Conservation (phyloP, 345 rosid genomes). For the Murraya paniculata region DNA sequence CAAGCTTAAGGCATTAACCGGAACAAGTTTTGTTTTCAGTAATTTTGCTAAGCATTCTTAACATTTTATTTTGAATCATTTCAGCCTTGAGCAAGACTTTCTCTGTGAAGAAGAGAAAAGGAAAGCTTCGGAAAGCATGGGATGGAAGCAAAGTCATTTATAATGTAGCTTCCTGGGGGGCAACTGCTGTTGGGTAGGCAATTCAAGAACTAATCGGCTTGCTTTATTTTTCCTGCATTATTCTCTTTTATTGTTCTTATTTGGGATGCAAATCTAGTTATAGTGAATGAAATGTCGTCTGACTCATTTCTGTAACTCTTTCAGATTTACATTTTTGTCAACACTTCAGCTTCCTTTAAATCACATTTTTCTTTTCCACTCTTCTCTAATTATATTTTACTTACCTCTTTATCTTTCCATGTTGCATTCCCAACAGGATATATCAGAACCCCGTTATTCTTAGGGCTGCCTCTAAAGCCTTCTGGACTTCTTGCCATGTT, state of each 20-base stretch:
- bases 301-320: neutral
- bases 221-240: neutral
- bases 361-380: no score
- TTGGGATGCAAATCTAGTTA: neutral
- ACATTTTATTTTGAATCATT: conserved; percentile 9
- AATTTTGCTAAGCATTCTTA: conserved; percentile 9
- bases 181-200: conserved; percentile 86
- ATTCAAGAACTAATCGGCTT: neutral
- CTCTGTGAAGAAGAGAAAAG: conserved; percentile 75
- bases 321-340: neutral
- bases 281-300: neutral
- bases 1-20: conserved; percentile 3
- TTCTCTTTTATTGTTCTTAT: neutral
- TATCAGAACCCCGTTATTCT: conserved; percentile 86
- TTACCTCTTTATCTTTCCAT: neutral
- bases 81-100: conserved; percentile 90
- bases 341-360: neutral
- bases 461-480: conserved; percentile 75
- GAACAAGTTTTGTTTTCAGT: neutral
- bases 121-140: conserved; percentile 99
- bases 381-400: neutral
- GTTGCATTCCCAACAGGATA: conserved; percentile 45
- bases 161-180: conserved; percentile 97
- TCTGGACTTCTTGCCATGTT: conserved; percentile 85
- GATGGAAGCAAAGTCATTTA: conserved; percentile 95